Base-by-base conservation (phyloP, 352 stramenopile genomes). In the Globisporangium orthogonon region DNA sequence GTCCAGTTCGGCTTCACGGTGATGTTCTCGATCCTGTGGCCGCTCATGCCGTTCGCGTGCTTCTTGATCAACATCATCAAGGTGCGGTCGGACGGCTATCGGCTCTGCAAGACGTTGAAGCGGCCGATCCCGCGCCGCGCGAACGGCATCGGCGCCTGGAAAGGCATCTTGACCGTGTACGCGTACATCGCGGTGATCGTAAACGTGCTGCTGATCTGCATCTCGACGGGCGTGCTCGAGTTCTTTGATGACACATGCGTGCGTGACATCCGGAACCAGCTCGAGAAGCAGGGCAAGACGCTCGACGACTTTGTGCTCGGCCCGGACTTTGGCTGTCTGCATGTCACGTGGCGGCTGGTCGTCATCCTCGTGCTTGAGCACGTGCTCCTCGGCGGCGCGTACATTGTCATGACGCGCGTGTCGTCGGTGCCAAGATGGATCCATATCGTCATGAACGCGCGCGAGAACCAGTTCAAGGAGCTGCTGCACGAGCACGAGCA, bases 11-110 rank as follows among this genome's bases (percentile, higher is more conserved):
- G 76, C 17, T 89, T 91, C 55, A 86, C 75, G 9, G 81, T 89
- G 44, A 91, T 91, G 78, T 91, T 91, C 51, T 87, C 76, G 9
- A 87, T 91, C 54, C 60, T 91, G 43, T 91, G 81, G 81, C 81
- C 78, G 29, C 54, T 78, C 30, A 91, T 91, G 81, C 81, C 81
- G 0, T 72, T 87, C 51, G 81, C 73, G 18, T 91, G 81, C 58
- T 86, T 81, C 44, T 37, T 82, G 37, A 87, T 91, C 53, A 91
- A 91, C 56, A 73, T 66, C 15, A 60, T 91, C 50, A 91, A 91
- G 61, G 65, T 74, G 4, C 73, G 81, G 43, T 79, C 75, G 0
- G 81, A 91, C 50, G 81, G 76, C 23, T 88, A 83, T 56, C 71
- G 81, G 2, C 62, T 89, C 7, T 88, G 72, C 54, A 82, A 82